These are phyloP conservation scores for Lipomyces yamanashiensis DNA, from an alignment of 805 yeast genomes.

Conservation along the genomic window DNA sequence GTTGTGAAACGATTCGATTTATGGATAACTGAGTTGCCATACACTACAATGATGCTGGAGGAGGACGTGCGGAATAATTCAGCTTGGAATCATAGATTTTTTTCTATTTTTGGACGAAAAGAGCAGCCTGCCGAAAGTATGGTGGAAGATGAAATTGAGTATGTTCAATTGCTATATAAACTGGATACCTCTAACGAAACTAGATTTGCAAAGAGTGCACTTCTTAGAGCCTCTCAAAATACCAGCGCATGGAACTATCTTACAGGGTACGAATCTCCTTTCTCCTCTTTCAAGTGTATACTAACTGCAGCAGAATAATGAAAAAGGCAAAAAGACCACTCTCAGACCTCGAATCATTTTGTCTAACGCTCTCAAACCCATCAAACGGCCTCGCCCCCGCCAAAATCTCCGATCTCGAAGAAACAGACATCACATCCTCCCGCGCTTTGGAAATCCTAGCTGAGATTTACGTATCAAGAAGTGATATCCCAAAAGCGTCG, in stretches of 20 bases:
- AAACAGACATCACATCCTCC: conserved; percentile 49
- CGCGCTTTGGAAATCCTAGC: conserved; percentile 70
- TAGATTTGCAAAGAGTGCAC: conserved; percentile 49
- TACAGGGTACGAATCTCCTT: conserved; percentile 49
- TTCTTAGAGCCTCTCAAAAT: conserved; percentile 73
- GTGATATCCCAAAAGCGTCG: conserved; percentile 45
- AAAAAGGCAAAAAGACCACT: conserved; percentile 40
- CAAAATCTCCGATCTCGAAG: conserved; percentile 32
- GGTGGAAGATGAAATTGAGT: conserved; percentile 52
- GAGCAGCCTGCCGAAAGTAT: conserved; percentile 28
- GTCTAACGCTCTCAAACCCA: conserved; percentile 48
- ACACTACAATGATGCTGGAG: conserved; percentile 54
- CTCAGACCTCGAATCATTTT: conserved; percentile 53
- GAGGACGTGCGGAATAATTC: conserved; percentile 84
- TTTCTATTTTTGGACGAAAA: conserved; percentile 49
- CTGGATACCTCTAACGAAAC: not conserved
- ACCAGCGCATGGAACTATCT: conserved; percentile 87
- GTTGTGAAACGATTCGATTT: conserved; percentile 61
- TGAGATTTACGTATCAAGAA: conserved; percentile 50
- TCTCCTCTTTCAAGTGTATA: not conserved
- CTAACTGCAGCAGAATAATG: conserved; percentile 11
- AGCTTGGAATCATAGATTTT: conserved; percentile 89
- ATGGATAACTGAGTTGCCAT: conserved; percentile 57
- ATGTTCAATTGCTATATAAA: conserved; percentile 44
- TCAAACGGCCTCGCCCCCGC: conserved; percentile 27